Evolutionary conservation across 1,284 basidiomycete species (phyloP).

Genomic region (Neotropicomus parvogracilis): DNA sequence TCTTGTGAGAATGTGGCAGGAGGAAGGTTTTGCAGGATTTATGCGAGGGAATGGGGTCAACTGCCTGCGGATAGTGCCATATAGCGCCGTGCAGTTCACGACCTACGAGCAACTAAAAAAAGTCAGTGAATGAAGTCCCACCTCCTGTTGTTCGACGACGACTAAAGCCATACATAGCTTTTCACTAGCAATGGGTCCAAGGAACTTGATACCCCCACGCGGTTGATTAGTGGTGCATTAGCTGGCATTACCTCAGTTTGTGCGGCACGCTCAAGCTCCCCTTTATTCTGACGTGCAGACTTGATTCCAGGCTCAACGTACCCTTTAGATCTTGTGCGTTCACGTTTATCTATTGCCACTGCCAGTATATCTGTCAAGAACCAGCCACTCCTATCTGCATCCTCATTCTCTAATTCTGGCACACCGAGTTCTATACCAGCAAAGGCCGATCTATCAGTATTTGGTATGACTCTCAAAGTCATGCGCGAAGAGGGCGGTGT

Average conservation of each 20-base stretch:
- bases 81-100: slow-evolving; percentile 82
- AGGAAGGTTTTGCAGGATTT: slow-evolving; percentile 89
- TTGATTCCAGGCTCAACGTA: slow-evolving; percentile 73
- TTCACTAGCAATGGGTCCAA: slow-evolving; percentile 65
- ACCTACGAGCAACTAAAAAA: slow-evolving; percentile 89
- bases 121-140: slow-evolving; percentile 36
- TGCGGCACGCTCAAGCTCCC: slow-evolving; percentile 34
- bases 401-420: slow-evolving; percentile 51
- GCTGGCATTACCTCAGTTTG: slow-evolving; percentile 90
- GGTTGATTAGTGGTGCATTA: slow-evolving; percentile 80
- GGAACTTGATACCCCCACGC: slow-evolving; percentile 78
- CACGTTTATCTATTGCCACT: slow-evolving; percentile 90
- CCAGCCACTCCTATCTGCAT: slow-evolving; percentile 19
- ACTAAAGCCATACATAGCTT: slow-evolving; percentile 44
- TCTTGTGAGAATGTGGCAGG: slow-evolving; percentile 83
- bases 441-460: slow-evolving; percentile 67
- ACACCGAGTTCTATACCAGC: slow-evolving; percentile 42
- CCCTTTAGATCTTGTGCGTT: slow-evolving; percentile 88
- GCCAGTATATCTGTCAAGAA: slow-evolving; percentile 56
- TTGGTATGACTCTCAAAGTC: slow-evolving; percentile 87
- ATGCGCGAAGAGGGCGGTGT: slow-evolving; percentile 89
- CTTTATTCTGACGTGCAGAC: slow-evolving; percentile 18
- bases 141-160: slow-evolving; percentile 1
- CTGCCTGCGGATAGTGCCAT: slow-evolving; percentile 83
- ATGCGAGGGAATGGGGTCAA: slow-evolving; percentile 94